phyloP scores from a whole-genome alignment of 441 rosid species.

The Jatropha podagrica region DNA sequence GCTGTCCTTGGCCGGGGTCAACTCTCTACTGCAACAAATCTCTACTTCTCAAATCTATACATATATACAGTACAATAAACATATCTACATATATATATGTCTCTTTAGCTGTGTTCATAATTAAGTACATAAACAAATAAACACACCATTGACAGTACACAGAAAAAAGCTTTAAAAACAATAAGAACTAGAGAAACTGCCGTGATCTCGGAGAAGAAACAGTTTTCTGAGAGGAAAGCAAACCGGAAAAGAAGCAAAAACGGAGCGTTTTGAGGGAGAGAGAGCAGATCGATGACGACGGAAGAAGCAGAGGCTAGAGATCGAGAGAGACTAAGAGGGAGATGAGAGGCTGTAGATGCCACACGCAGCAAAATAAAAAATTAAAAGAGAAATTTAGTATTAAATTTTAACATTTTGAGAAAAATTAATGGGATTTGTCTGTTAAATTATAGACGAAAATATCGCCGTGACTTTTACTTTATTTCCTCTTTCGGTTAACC shows the following conservation, averaged over 20 bases:
- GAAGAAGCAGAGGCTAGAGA: slow-evolving; percentile 28
- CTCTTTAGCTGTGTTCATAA: neutral
- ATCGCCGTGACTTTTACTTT: neutral
- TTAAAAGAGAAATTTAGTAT: neutral
- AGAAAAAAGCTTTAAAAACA: neutral
- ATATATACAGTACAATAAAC: neutral
- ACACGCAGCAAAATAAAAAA: neutral
- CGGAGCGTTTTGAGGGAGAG: slow-evolving; percentile 16
- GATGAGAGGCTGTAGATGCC: neutral
- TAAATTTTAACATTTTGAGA: neutral
- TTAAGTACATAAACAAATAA: neutral
- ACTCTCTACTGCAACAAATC: slow-evolving; percentile 15
- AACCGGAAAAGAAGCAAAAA: slow-evolving; percentile 14
- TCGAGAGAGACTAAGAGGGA: slow-evolving; percentile 3
- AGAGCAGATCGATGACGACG: slow-evolving; percentile 12
- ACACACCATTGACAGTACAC: neutral
- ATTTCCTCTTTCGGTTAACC: neutral
- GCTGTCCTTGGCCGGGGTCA: slow-evolving; percentile 21
- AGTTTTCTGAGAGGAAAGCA: neutral
- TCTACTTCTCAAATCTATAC: slow-evolving; percentile 15
- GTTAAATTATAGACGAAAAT: neutral
- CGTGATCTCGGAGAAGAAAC: neutral
- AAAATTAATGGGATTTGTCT: slow-evolving; percentile 7
- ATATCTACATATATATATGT: neutral
- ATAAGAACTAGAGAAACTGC: slow-evolving; percentile 12